These are phyloP conservation scores for Mortierella sp. DNA, from an alignment of 371 early-diverging fungal genomes.

Conservation along the genomic window DNA sequence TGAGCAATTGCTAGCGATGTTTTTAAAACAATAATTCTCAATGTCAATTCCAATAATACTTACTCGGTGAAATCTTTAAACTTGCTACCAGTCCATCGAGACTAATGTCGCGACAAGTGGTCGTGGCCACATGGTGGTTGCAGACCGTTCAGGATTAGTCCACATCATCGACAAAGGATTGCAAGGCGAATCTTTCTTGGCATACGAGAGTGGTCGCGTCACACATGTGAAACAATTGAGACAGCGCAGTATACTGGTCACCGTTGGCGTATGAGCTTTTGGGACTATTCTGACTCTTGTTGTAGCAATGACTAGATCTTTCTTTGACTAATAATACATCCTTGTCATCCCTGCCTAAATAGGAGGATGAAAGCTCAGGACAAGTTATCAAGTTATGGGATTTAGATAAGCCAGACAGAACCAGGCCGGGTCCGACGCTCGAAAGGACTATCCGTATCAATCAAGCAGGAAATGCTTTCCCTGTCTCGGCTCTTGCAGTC, in stretches of 20 bases:
- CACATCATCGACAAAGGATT: slow-evolving; percentile 78
- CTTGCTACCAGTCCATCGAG: slow-evolving; percentile 58
- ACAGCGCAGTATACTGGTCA: slow-evolving; percentile 77
- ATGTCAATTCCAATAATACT: neutral
- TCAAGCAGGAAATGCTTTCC: slow-evolving; percentile 78
- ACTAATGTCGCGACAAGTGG: slow-evolving; percentile 67
- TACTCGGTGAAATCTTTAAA: neutral
- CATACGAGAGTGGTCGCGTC: slow-evolving; percentile 77
- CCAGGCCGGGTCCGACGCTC: slow-evolving; percentile 69
- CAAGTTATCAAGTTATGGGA: slow-evolving; percentile 87
- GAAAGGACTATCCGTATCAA: slow-evolving; percentile 80
- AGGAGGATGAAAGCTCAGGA: slow-evolving; percentile 67
- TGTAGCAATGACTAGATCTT: neutral
- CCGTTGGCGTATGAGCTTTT: slow-evolving; percentile 73
- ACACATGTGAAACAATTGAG: slow-evolving; percentile 85
- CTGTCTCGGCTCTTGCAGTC: slow-evolving; percentile 88
- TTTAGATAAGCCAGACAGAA: slow-evolving; percentile 71
- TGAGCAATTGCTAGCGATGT: neutral
- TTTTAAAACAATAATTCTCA: neutral
- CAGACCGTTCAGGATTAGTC: slow-evolving; percentile 70
- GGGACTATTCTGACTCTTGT: neutral
- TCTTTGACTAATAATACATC: neutral
- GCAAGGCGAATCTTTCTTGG: slow-evolving; percentile 78
- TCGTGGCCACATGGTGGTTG: slow-evolving; percentile 67
- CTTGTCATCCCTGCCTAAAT: neutral